phyloP scores from a whole-genome alignment of 345 rosid species.

The Theobroma cacao region DNA sequence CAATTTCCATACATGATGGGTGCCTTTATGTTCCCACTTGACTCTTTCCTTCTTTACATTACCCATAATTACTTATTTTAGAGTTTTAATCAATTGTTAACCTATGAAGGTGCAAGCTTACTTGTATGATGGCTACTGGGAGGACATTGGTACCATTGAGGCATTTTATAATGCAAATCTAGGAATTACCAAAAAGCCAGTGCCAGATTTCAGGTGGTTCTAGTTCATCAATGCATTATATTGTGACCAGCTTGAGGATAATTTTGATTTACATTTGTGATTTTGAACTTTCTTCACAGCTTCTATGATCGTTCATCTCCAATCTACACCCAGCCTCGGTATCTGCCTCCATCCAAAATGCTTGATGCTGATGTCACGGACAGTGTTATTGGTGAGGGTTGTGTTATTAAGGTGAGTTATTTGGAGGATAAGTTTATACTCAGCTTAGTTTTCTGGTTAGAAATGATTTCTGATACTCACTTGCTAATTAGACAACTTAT shows the following conservation, averaged over 20 bases:
- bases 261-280: neutral
- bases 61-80: neutral
- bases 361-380: conserved; percentile 97
- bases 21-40: neutral
- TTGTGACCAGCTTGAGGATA: neutral
- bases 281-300: conserved; percentile 36
- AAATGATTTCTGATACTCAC: neutral
- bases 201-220: conserved; percentile 86
- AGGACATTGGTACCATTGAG: conserved; percentile 96
- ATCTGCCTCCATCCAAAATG: conserved; percentile 96
- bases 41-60: neutral
- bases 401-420: conserved; percentile 76
- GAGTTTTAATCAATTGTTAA: neutral
- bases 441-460: neutral
- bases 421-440: neutral
- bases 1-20: neutral
- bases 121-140: conserved; percentile 97
- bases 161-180: conserved; percentile 95
- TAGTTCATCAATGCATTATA: neutral
- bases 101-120: conserved; percentile 84
- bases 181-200: conserved; percentile 90
- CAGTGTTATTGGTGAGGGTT: conserved; percentile 96
- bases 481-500: neutral
- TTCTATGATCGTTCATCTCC: conserved; percentile 97
- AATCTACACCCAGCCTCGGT: conserved; percentile 95